These are phyloP conservation scores for Neofusicoccum umdonicola DNA, from an alignment of 2,329 filamentous ascomycete genomes.

Conservation along the genomic window DNA sequence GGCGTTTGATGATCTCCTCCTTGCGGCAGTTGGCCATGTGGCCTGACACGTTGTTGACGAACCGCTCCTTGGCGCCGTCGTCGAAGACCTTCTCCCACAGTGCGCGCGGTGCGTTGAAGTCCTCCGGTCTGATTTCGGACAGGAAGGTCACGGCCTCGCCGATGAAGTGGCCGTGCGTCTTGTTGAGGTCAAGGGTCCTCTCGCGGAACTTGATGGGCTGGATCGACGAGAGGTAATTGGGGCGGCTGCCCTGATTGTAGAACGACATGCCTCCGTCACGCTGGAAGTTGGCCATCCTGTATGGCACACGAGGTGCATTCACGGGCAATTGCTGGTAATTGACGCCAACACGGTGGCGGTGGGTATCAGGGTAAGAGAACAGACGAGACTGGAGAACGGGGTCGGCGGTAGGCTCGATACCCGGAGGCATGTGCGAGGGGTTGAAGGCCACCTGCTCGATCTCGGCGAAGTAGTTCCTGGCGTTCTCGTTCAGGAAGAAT, in stretches of 20 bases:
- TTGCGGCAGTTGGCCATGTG: slow-evolving; percentile 60
- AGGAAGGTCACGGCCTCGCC: slow-evolving; percentile 51
- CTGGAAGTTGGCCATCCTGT: slow-evolving; percentile 64
- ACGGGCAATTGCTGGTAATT: slow-evolving; percentile 61
- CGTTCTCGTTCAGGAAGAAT: slow-evolving; percentile 54
- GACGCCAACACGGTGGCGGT: slow-evolving; percentile 56
- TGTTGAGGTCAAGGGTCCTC: slow-evolving; percentile 48
- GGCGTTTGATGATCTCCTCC: slow-evolving; percentile 61
- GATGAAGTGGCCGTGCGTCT: slow-evolving; percentile 51
- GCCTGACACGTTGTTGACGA: slow-evolving; percentile 59
- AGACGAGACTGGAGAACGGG: slow-evolving; percentile 67
- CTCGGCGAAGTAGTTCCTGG: slow-evolving; percentile 62
- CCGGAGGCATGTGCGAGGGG: slow-evolving; percentile 64
- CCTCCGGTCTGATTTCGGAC: slow-evolving; percentile 52
- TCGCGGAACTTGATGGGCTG: slow-evolving; percentile 50
- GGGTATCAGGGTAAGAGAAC: slow-evolving; percentile 69
- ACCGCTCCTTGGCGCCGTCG: slow-evolving; percentile 56
- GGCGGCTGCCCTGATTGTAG: slow-evolving; percentile 61
- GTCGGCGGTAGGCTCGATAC: slow-evolving; percentile 67
- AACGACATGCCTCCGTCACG: slow-evolving; percentile 70
- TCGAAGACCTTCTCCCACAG: slow-evolving; percentile 64
- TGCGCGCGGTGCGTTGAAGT: slow-evolving; percentile 56
- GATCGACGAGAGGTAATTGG: slow-evolving; percentile 56
- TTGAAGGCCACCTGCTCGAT: slow-evolving; percentile 71
- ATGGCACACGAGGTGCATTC: slow-evolving; percentile 54